These are phyloP conservation scores for Paramecium caudatum DNA, from an alignment of 73 alveolate genomes.

Conservation along the genomic window DNA sequence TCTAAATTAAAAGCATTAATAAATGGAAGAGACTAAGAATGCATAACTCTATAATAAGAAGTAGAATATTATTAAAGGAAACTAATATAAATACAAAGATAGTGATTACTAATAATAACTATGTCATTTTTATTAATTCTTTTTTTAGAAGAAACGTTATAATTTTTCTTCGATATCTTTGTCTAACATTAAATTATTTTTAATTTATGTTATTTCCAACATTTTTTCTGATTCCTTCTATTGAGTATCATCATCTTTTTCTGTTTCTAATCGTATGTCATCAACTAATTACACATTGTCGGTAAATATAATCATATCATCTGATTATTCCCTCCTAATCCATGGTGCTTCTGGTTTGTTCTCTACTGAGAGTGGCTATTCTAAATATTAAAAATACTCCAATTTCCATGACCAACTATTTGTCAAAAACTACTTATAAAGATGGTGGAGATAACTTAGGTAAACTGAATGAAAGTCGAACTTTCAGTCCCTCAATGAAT, in stretches of 20 bases:
- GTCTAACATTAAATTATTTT: constrained; percentile 69
- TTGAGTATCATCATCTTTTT: constrained; percentile 61
- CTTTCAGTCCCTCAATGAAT: constrained; percentile 64
- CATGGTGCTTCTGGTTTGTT: constrained; percentile 84
- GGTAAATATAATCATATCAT: constrained; percentile 76
- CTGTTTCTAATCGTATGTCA: constrained; percentile 68
- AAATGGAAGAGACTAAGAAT: constrained; percentile 20
- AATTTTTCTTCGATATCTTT: constrained; percentile 73
- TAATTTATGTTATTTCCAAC: constrained; percentile 65
- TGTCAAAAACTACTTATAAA: constrained; percentile 63
- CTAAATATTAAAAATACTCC: constrained; percentile 31
- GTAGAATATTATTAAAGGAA: not conserved
- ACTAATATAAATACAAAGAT: constrained; percentile 11
- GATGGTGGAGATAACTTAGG: constrained; percentile 77
- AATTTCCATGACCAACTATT: constrained; percentile 55
- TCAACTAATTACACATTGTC: constrained; percentile 77
- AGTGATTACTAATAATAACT: not conserved
- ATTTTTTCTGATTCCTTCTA: constrained; percentile 6
- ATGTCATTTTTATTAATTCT: constrained; percentile 36
- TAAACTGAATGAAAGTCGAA: constrained; percentile 72
- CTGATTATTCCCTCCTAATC: constrained; percentile 75
- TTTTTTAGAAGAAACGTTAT: constrained; percentile 41
- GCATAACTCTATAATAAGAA: not conserved
- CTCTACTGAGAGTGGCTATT: constrained; percentile 74
- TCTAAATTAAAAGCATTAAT: not conserved